Conservation (phyloP, 1,284 basidiomycete species). For the Sparassis latifolia region DNA sequence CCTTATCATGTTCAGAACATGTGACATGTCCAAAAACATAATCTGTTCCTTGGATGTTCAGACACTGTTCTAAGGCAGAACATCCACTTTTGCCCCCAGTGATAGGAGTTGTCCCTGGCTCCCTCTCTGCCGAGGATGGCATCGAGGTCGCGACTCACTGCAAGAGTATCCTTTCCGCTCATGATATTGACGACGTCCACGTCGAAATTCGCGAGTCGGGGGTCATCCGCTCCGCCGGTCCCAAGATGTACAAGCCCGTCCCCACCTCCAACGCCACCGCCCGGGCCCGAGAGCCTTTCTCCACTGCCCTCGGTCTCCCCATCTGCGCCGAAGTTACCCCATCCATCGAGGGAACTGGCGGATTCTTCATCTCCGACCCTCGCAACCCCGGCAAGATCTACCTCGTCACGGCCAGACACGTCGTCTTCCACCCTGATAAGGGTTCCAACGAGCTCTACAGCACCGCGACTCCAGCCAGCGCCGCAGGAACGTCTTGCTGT, state of each 20-base stretch:
- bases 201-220: conserved; percentile 27
- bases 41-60: too few species aligned
- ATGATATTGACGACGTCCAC: conserved; percentile 21
- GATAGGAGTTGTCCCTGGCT: conserved; percentile 25
- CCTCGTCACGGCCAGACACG: conserved; percentile 18
- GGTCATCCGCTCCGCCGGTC: conserved; percentile 18
- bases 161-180: conserved; percentile 7
- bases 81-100: too few species aligned
- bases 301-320: conserved; percentile 27
- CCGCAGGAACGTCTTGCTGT: conserved; percentile 7
- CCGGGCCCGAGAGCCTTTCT: conserved; percentile 25
- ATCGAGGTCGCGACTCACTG: conserved; percentile 12
- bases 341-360: conserved; percentile 5
- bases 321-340: conserved; percentile 21
- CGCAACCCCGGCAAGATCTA: conserved; percentile 15
- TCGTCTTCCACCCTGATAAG: conserved; percentile 13
- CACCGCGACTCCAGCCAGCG: conserved; percentile 1
- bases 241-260: conserved; percentile 19
- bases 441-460: conserved; percentile 7
- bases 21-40: too few species aligned
- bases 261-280: conserved; percentile 14
- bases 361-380: conserved; percentile 9
- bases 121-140: conserved; percentile 15
- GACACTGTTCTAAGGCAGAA: too few species aligned
- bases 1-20: too few species aligned